Evolutionary conservation across 1,284 basidiomycete species (phyloP).

Genomic region (Athelia sp.): DNA sequence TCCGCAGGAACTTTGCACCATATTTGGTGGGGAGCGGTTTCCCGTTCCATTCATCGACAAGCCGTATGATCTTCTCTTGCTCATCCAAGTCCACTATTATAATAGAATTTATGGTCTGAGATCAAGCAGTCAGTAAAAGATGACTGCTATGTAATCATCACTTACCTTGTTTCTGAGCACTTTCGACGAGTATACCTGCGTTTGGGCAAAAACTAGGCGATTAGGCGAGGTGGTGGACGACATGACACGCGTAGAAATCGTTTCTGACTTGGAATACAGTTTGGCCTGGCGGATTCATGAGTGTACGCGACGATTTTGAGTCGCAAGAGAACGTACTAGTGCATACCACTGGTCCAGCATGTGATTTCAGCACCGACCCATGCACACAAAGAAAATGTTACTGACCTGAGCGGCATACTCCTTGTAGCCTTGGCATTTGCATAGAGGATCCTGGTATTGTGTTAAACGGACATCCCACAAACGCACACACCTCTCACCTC

Average conservation of each 20-base stretch:
- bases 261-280: conserved; percentile 46
- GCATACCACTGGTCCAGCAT: conserved; percentile 54
- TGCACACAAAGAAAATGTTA: conserved; percentile 8
- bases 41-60: conserved; percentile 65
- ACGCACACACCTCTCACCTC: conserved; percentile 35
- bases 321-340: conserved; percentile 35
- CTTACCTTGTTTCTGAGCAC: conserved; percentile 50
- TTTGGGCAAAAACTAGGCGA: conserved; percentile 55
- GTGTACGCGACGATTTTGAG: background rate
- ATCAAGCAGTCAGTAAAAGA: background rate
- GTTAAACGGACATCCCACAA: conserved; percentile 8
- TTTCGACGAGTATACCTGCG: conserved; percentile 54
- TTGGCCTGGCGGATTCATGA: conserved; percentile 39
- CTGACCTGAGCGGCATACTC: conserved; percentile 54
- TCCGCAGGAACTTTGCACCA: conserved; percentile 41
- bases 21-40: conserved; percentile 43
- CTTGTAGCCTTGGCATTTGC: conserved; percentile 42
- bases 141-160: background rate
- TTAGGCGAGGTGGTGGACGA: conserved; percentile 51
- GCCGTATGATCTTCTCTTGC: conserved; percentile 49
- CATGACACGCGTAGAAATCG: conserved; percentile 48
- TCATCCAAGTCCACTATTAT: conserved; percentile 62
- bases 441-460: conserved; percentile 41
- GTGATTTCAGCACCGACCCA: conserved; percentile 6
- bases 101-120: conserved; percentile 48